Percentiles rank a stretch among this genome's conserved stretches.
phyloP scores from a whole-genome alignment of 768 basidiomycete species.

The Lactarius akahatsu region DNA sequence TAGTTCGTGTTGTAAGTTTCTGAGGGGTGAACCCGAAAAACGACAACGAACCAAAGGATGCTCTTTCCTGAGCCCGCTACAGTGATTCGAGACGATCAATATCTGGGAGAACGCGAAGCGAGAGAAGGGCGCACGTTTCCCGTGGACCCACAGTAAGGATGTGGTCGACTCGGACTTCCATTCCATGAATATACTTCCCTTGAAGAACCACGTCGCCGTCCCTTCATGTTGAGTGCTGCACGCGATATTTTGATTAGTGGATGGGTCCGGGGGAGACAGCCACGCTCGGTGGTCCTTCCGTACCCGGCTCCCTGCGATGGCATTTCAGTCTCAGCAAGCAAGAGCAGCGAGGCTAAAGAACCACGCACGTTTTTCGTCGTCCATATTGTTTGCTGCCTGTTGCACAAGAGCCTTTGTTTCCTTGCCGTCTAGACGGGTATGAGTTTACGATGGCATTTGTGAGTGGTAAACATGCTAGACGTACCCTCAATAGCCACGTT shows the following conservation, averaged over 20 bases:
- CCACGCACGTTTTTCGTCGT: not conserved
- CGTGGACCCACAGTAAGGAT: constrained; percentile 5
- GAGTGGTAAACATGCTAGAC: not conserved
- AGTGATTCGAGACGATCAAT: not conserved
- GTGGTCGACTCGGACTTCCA: not conserved
- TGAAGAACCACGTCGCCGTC: not conserved
- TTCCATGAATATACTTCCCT: not conserved
- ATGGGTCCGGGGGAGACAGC: not conserved
- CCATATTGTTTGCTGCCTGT: not conserved
- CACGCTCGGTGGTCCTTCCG: not conserved
- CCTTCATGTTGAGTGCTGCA: not conserved
- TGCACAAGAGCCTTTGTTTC: not conserved
- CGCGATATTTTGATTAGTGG: not conserved
- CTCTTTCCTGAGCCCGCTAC: too few relatives aligned
- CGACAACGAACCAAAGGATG: too few relatives aligned
- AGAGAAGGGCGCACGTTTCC: not conserved
- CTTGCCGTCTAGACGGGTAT: not conserved
- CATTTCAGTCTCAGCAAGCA: not conserved
- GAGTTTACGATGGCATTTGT: not conserved
- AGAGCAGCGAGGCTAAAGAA: not conserved
- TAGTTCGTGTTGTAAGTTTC: too few relatives aligned
- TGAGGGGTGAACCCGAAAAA: too few relatives aligned
- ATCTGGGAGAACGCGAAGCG: too few relatives aligned
- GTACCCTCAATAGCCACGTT: not conserved
- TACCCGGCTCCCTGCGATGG: not conserved